Evolutionary conservation across 2,329 filamentous ascomycete species (phyloP), one percentile per base, ranked within the genome.

Genomic region (Aureobasidium melanogenum): DNA sequence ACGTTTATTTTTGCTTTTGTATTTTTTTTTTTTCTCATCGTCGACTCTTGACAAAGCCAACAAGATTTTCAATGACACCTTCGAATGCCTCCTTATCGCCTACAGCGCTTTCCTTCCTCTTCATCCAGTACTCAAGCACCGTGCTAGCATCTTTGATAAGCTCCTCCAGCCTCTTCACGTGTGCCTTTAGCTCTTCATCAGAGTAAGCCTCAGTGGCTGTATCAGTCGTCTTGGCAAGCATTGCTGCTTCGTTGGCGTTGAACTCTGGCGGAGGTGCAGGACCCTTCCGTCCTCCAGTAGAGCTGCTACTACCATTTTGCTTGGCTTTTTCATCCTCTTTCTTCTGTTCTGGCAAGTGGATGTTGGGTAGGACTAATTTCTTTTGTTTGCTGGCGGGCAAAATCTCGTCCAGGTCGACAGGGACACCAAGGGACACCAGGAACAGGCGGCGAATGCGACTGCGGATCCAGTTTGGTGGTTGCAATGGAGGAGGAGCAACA

Each of bases 371-470:
- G 5, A 99, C 83, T 19, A 99, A 86, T 72, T 97, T 97, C 82
- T 97, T 97, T 73, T 99, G 94, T 75, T 97, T 97, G 14, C 90
- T 96, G 0, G 93, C 92, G 0, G 94, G 94, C 8, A 99, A 83
- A 60, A 99, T 97, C 77, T 99, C 94, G 74, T 99, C 94, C 0
- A 99, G 82, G 69, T 99, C 94, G 47, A 99, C 91, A 1, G 94
- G 94, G 0, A 99, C 94, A 19, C 94, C 94, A 0, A 99, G 84
- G 1, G 92, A 97, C 59, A 99, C 92, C 44, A 99, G 85, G 73
- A 99, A 99, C 28, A 99, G 84, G 30, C 94, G 89, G 58, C 94
- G 87, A 68, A 96, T 99, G 56, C 92, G 89, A 57, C 91, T 96
- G 65, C 94, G 90, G 63, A 97, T 95, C 94, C 94, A 99, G 74